Percentiles rank a stretch among this genome's conserved stretches.
Conservation (phyloP, 2,329 filamentous ascomycete genomes). For the Ascochyta viciae-villosae region DNA sequence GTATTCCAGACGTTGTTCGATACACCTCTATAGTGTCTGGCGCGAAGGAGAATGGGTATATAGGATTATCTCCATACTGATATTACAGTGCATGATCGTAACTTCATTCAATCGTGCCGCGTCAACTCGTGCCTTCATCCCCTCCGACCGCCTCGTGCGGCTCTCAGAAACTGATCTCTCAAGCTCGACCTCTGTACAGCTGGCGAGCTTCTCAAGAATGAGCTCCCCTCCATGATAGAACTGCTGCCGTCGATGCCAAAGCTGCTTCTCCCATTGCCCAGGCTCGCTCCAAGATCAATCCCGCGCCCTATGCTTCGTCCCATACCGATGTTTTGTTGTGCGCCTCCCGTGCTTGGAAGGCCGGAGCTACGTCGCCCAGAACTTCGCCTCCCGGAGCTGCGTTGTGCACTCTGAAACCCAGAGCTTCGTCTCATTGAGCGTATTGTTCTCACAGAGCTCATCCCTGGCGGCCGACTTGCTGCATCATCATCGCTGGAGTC, state of each 20-base stretch:
- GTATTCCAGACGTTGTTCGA: background rate
- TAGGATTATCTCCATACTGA: background rate
- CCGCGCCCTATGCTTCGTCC: constrained; percentile 8
- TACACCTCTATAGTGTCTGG: background rate
- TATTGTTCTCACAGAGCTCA: constrained; percentile 28
- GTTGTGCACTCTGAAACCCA: constrained; percentile 29
- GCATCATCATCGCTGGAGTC: constrained; percentile 43
- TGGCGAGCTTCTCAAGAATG: constrained; percentile 45
- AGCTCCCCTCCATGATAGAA: constrained; percentile 47
- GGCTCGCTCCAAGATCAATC: constrained; percentile 29
- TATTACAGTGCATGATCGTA: constrained; percentile 13
- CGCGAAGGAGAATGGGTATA: background rate
- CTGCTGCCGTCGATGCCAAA: constrained; percentile 46
- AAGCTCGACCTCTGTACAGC: constrained; percentile 37
- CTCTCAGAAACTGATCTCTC: constrained; percentile 39
- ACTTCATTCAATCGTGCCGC: constrained; percentile 11
- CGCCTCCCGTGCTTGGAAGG: constrained; percentile 1
- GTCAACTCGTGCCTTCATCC: constrained; percentile 13
- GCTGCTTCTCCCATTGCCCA: constrained; percentile 38
- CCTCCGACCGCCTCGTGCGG: constrained; percentile 24
- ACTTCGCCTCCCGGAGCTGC: constrained; percentile 26
- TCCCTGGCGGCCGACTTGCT: constrained; percentile 28
- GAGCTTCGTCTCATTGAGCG: constrained; percentile 27
- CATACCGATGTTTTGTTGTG: constrained; percentile 5
- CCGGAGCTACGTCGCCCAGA: constrained; percentile 12